Percentiles rank a stretch among this genome's conserved stretches.
phyloP scores from a whole-genome alignment of 192 early-diverging fungal species.

The Obelidium mucronatum region DNA sequence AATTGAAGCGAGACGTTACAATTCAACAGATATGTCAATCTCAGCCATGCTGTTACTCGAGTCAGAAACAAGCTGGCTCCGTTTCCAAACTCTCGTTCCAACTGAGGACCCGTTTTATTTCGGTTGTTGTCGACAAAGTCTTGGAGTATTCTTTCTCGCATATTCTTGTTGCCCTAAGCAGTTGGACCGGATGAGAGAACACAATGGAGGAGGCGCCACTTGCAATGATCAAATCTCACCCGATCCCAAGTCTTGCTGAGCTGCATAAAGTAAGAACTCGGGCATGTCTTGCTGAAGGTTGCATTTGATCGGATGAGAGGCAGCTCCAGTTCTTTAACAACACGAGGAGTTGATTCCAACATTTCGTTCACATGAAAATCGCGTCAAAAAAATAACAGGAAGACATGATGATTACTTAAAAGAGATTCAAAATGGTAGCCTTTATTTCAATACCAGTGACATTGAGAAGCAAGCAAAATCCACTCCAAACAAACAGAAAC shows the following conservation, averaged over 20 bases:
- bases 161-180: conserved; percentile 58
- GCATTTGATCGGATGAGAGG: background rate
- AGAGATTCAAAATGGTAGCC: no score
- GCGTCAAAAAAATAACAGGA: no score
- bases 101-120: conserved; percentile 67
- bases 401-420: no score
- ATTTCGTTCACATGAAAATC: no score
- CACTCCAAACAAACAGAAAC: no score
- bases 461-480: no score
- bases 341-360: no score
- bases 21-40: conserved; percentile 65
- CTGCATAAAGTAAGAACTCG: conserved; percentile 52
- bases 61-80: conserved; percentile 69
- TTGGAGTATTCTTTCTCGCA: conserved; percentile 60
- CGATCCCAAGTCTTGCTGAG: conserved; percentile 61
- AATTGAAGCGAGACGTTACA: conserved; percentile 58
- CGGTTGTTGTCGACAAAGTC: conserved; percentile 62
- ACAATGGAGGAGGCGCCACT: no score
- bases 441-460: no score
- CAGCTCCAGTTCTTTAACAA: conserved; percentile 89
- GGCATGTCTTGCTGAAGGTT: conserved; percentile 22
- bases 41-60: conserved; percentile 61
- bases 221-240: conserved; percentile 26
- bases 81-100: conserved; percentile 64
- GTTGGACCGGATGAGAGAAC: background rate